A percentile compares a stretch with the other conserved stretches of the same genome.
Conservation (phyloP, 225 moss, liverwort and hornwort genomes). For the Pseudisothecium myosuroides region DNA sequence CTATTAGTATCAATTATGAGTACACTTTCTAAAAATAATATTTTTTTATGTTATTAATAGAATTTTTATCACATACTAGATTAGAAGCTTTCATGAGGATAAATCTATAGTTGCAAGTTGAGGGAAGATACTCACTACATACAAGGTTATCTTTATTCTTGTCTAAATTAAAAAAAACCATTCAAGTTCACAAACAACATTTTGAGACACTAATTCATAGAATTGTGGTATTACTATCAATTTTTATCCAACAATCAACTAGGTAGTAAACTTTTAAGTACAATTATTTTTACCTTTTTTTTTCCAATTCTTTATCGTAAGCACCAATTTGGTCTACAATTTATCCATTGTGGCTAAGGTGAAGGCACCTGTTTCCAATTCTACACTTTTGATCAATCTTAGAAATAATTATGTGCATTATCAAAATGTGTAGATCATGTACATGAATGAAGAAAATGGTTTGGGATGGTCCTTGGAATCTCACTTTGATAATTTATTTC, state of each 20-base stretch:
- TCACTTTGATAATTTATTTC: neutral
- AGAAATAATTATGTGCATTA: neutral
- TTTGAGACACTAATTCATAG: neutral
- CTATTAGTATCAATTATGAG: neutral
- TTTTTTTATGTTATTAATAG: too few relatives aligned
- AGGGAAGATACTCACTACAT: fast-evolving
- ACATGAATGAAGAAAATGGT: neutral
- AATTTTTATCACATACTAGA: neutral
- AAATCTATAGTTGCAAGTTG: neutral
- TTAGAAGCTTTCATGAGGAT: neutral
- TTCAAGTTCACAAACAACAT: neutral
- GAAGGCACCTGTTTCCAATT: neutral
- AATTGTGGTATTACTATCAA: neutral
- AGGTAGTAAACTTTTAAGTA: neutral
- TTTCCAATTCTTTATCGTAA: neutral
- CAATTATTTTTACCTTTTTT: neutral
- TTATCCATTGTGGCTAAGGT: neutral
- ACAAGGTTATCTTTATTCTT: neutral
- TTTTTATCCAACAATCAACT: neutral
- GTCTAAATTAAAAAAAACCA: neutral
- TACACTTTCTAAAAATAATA: neutral
- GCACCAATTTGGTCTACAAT: neutral
- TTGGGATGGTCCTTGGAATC: neutral
- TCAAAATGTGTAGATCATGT: neutral
- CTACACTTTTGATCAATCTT: fast-evolving